Conservation (phyloP, 768 basidiomycete genomes). For the Fibroporia radiculosa region DNA sequence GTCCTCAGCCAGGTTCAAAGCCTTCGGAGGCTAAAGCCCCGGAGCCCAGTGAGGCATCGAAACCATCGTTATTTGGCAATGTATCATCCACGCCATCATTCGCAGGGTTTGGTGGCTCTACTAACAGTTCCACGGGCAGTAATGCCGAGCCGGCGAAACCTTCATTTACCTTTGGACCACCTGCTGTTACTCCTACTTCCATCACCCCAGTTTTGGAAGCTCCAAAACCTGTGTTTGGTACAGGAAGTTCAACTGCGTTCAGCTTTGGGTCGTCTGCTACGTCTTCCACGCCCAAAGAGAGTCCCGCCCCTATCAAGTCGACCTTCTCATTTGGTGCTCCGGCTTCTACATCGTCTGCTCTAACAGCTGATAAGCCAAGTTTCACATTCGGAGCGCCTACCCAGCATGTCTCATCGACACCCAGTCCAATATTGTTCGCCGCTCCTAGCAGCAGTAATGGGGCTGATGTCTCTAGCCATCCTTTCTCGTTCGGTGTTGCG, state of each 20-base stretch:
- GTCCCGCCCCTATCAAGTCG: slow-evolving; percentile 22
- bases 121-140: slow-evolving; percentile 1
- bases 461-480: slow-evolving; percentile 39
- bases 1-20: slow-evolving; percentile 8
- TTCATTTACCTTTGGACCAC: slow-evolving; percentile 23
- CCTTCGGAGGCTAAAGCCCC: slow-evolving; percentile 10
- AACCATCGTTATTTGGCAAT: slow-evolving; percentile 10
- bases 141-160: slow-evolving; percentile 13
- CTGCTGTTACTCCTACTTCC: slow-evolving; percentile 19
- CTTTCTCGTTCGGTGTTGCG: slow-evolving; percentile 47
- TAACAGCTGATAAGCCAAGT: slow-evolving; percentile 22
- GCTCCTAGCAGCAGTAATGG: slow-evolving; percentile 24
- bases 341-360: slow-evolving; percentile 19
- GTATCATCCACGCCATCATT: slow-evolving; percentile 6
- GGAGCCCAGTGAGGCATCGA: slow-evolving; percentile 10
- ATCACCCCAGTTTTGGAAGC: slow-evolving; percentile 27
- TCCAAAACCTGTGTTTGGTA: slow-evolving; percentile 35
- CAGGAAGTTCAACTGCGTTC: slow-evolving; percentile 29
- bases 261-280: slow-evolving; percentile 32
- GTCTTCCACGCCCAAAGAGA: slow-evolving; percentile 23
- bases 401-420: slow-evolving; percentile 22
- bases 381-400: slow-evolving; percentile 38
- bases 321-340: slow-evolving; percentile 30
- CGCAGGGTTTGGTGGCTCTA: slow-evolving; percentile 9
- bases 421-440: slow-evolving; percentile 44